phyloP scores from a whole-genome alignment of 179 eudicot species.

The Silene vulgaris region DNA sequence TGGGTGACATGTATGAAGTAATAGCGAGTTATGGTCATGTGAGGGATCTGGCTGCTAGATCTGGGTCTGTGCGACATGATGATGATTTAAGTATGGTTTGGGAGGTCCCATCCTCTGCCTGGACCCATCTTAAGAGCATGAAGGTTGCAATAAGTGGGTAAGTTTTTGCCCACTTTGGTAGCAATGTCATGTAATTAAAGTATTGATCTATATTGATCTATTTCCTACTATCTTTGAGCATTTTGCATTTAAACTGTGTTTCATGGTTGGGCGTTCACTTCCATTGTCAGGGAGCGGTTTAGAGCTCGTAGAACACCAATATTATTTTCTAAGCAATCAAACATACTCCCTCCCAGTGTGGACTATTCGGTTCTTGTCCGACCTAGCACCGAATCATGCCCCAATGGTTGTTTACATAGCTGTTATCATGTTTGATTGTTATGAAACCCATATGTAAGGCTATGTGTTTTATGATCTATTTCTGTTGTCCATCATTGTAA shows the following conservation, averaged over 20 bases:
- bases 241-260: not conserved
- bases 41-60: constrained; percentile 90
- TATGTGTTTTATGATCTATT: too few species aligned
- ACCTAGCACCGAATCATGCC: too few species aligned
- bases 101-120: constrained; percentile 95
- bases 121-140: constrained; percentile 90
- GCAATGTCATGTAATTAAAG: not conserved
- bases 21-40: constrained; percentile 96
- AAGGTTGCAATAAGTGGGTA: constrained; percentile 87
- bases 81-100: constrained; percentile 96
- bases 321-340: too few species aligned
- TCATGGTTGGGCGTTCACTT: too few species aligned
- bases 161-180: constrained; percentile 18
- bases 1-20: constrained; percentile 91
- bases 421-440: too few species aligned
- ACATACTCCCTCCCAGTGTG: too few species aligned
- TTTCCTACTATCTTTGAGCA: constrained; percentile 12
- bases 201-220: not conserved
- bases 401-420: too few species aligned
- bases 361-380: too few species aligned
- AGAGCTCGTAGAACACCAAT: too few species aligned
- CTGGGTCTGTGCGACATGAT: constrained; percentile 92
- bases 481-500: too few species aligned
- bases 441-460: too few species aligned
- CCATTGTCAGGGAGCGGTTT: too few species aligned